Evolutionary conservation across 129 eudicot species (phyloP).

Genomic region (Chrysanthemum lavandulifolium): DNA sequence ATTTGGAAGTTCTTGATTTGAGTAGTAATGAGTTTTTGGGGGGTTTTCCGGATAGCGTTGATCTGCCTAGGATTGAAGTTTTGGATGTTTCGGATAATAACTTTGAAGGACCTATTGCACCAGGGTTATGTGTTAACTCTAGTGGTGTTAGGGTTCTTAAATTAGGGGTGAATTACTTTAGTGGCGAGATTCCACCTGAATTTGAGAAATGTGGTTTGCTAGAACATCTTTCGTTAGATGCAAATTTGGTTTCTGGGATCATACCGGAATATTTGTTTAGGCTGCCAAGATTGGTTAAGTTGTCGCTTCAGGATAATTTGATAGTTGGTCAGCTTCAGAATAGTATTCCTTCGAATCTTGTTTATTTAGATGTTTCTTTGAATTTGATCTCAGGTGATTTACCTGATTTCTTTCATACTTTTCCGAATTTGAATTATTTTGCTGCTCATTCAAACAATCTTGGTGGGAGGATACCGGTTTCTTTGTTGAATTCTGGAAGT

Average conservation of each 20-base stretch:
- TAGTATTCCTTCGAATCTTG: conserved; percentile 48
- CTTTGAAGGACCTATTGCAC: conserved; percentile 49
- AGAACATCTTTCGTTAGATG: conserved; percentile 45
- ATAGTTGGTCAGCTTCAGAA: conserved; percentile 48
- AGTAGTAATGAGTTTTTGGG: conserved; percentile 53
- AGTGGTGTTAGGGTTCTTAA: conserved; percentile 36
- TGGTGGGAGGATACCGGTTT: conserved; percentile 49
- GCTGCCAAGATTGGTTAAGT: conserved; percentile 34
- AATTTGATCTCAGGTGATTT: conserved; percentile 53
- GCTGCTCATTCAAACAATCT: conserved; percentile 61
- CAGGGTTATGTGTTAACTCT: conserved; percentile 53
- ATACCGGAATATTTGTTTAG: conserved; percentile 52
- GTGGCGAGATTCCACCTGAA: conserved; percentile 46
- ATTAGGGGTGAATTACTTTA: conserved; percentile 43
- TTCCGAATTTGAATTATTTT: conserved; percentile 40
- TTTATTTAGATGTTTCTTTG: conserved; percentile 53
- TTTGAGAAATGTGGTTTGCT: conserved; percentile 49
- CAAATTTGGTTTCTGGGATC: conserved; percentile 49
- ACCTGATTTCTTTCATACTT: conserved; percentile 54
- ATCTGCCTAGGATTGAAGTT: conserved; percentile 45
- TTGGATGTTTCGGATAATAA: conserved; percentile 52
- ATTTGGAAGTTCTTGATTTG: conserved; percentile 56
- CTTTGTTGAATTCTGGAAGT: conserved; percentile 54
- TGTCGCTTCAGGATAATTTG: conserved; percentile 53
- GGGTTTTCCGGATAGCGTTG: conserved; percentile 32